These are phyloP conservation scores for Artemisia argyi DNA, from an alignment of 129 eudicot species.

Conservation along the genomic window DNA sequence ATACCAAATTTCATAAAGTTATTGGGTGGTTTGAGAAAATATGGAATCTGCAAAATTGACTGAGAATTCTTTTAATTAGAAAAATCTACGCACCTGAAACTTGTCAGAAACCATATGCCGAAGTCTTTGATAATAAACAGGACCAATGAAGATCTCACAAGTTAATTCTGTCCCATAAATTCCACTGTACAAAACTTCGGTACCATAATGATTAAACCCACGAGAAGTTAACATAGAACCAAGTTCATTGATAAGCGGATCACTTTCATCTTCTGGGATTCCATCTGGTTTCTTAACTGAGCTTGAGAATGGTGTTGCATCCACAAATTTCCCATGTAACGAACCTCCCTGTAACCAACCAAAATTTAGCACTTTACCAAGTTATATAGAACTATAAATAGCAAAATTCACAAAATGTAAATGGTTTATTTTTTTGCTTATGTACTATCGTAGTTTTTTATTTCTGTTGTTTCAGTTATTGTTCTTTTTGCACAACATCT, in stretches of 20 bases:
- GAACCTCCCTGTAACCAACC: slow-evolving; percentile 63
- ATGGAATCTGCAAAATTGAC: too few relatives aligned
- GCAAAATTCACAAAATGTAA: neutral
- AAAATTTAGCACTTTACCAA: neutral
- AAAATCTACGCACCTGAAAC: slow-evolving; percentile 60
- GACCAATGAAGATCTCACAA: slow-evolving; percentile 91
- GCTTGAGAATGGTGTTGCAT: slow-evolving; percentile 75
- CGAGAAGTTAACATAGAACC: slow-evolving; percentile 60
- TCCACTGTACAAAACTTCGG: slow-evolving; percentile 84
- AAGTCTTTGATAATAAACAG: slow-evolving; percentile 92
- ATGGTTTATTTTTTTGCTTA: too few relatives aligned
- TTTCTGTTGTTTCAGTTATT: too few relatives aligned
- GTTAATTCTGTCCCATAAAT: slow-evolving; percentile 82
- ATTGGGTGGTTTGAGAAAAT: too few relatives aligned
- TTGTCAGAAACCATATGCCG: slow-evolving; percentile 98
- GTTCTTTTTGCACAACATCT: too few relatives aligned
- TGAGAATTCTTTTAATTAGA: neutral
- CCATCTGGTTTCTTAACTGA: slow-evolving; percentile 46
- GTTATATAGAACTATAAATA: neutral
- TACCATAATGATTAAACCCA: slow-evolving; percentile 80
- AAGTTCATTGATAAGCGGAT: slow-evolving; percentile 76
- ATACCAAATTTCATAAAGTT: too few relatives aligned
- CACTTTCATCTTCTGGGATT: slow-evolving; percentile 42
- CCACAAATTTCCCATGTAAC: slow-evolving; percentile 70
- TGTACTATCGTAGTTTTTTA: too few relatives aligned